Evolutionary conservation across 257 asterid genomes (phyloP), one percentile per base, ranked within the genome.

Genomic region (Ilex aquifolium): DNA sequence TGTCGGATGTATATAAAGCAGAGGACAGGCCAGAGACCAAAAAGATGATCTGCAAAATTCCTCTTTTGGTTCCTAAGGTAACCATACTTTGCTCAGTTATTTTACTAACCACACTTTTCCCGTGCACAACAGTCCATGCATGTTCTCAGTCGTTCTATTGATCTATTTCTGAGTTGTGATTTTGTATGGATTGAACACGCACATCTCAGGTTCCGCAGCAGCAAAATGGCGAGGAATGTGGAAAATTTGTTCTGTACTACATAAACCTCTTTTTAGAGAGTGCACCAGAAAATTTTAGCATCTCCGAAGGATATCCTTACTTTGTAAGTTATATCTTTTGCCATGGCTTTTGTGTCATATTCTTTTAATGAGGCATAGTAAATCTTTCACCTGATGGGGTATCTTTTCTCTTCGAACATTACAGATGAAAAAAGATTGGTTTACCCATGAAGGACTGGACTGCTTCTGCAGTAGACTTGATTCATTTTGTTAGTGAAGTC

Each of bases 151-250:
- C 27, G 27, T 0, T 21, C 27, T 21, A 21, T 10, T 10, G 44
- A 12, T 48, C 36, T 31, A 2, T 48, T 9, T 2, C 13, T 11
- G 17, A 69, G 56, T 64, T 42, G 44, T 36, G 40, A 66, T 7
- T 16, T 74, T 40, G 70, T 63, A 31, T 2, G 40, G 44, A 2
- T 31, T 42, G 44, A 56, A 50, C 16, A 51, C 40, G 16, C 54
- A 8, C 1, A 7, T 75, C 72, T 48, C 83, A 88, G 96, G 95
- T 89, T 58, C 96, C 95, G 2, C 95, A 84, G 36, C 91, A 89
- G 77, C 72, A 59, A 68, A 63, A 67, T 56, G 80, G 68, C 0
- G 79, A 60, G 7, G 89, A 76, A 57, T 89, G 95, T 66, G 96
- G 94, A 11, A 67, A 30, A 17, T 84, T 62, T 64, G 88, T 84